A percentile compares a stretch with the other conserved stretches of the same genome.
These are phyloP conservation scores for Tylopilus sp. DNA, from an alignment of 768 basidiomycete genomes.

Conservation along the genomic window DNA sequence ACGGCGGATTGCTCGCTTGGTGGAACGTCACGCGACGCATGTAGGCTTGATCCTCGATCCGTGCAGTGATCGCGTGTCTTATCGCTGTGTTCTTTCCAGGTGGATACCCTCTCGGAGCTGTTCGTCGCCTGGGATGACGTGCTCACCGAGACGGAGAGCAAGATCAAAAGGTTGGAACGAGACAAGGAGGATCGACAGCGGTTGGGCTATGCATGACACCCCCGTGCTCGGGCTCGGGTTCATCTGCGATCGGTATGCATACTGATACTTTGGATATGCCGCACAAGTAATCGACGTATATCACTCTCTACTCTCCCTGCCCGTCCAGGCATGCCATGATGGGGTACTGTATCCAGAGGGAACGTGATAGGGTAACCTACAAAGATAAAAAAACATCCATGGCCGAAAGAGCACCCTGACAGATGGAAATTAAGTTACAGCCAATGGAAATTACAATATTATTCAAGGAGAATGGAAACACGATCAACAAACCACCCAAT, in stretches of 20 bases:
- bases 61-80: background rate
- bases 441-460: constrained; percentile 19
- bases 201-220: constrained; percentile 52
- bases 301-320: constrained; percentile 16
- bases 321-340: constrained; percentile 7
- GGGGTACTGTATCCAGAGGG: constrained; percentile 9
- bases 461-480: background rate
- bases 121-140: constrained; percentile 86
- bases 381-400: constrained; percentile 14
- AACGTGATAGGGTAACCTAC: constrained; percentile 21
- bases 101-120: constrained; percentile 77
- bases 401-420: constrained; percentile 4
- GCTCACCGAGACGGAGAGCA: constrained; percentile 62
- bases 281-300: constrained; percentile 16
- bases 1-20: constrained; percentile 56
- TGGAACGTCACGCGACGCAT: constrained; percentile 69
- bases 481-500: constrained; percentile 7
- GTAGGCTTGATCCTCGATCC: constrained; percentile 37
- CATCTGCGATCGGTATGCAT: constrained; percentile 2
- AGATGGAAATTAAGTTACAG: constrained; percentile 26
- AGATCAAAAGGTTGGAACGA: constrained; percentile 53
- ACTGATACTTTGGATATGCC: constrained; percentile 16
- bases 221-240: background rate
- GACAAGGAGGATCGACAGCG: constrained; percentile 56
- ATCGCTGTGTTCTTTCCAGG: constrained; percentile 38